These are phyloP conservation scores for Rubroboletus satanas DNA, from an alignment of 768 basidiomycete species.

Conservation along the genomic window DNA sequence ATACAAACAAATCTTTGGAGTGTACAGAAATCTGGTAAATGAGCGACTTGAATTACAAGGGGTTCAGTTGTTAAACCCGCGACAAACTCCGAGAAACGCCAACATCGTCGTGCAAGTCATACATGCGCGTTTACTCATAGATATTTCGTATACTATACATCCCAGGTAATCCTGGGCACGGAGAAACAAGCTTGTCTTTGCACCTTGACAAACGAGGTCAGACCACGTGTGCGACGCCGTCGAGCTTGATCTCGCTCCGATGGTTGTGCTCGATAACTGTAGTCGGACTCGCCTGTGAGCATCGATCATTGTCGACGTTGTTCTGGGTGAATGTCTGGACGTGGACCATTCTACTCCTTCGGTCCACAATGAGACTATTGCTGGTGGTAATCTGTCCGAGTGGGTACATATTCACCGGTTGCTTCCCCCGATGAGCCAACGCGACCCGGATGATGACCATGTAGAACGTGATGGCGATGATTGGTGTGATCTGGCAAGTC, in stretches of 20 bases:
- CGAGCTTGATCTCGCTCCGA: slow-evolving; percentile 9
- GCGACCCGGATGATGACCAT: slow-evolving; percentile 17
- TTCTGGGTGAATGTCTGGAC: background rate
- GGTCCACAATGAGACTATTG: background rate
- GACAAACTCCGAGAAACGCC: background rate
- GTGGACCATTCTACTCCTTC: background rate
- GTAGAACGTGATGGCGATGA: slow-evolving; percentile 16
- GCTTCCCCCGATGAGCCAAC: background rate
- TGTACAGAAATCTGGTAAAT: too few relatives aligned
- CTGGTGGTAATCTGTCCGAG: too few relatives aligned
- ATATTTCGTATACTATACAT: too few relatives aligned
- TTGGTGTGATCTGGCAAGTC: slow-evolving; percentile 5
- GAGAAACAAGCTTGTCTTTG: background rate
- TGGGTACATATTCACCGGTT: too few relatives aligned
- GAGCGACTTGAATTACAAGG: background rate
- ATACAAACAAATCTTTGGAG: too few relatives aligned
- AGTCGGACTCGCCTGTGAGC: background rate
- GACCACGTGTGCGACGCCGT: background rate
- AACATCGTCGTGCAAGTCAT: background rate
- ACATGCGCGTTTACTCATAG: background rate
- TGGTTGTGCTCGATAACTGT: background rate
- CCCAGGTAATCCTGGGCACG: background rate
- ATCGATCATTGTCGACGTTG: background rate
- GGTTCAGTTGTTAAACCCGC: background rate
- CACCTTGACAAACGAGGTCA: background rate